Evolutionary conservation across 441 rosid species (phyloP).

Genomic region (Bruguiera hainesii): DNA sequence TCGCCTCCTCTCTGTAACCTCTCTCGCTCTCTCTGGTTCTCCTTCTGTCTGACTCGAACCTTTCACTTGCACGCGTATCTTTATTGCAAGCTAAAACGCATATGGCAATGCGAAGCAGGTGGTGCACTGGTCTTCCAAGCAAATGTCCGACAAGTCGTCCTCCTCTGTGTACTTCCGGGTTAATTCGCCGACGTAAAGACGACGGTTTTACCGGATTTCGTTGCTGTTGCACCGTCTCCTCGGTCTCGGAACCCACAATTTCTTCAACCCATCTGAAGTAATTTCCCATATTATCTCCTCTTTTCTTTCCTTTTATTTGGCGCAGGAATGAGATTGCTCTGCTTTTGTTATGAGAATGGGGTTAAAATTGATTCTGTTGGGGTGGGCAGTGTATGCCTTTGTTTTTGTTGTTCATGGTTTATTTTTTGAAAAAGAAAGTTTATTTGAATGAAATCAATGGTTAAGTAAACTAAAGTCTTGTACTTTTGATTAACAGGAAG

Average conservation of each 20-base stretch:
- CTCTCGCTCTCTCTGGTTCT: neutral
- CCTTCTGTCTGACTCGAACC: neutral
- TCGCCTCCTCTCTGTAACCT: constrained; percentile 38
- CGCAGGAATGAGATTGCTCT: neutral
- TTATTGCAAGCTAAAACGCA: no score
- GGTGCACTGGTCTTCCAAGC: constrained; percentile 12
- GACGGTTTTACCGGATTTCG: constrained; percentile 24
- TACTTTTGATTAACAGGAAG: constrained; percentile 40
- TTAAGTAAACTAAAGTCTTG: neutral
- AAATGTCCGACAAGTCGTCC: constrained; percentile 13
- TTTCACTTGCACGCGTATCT: constrained; percentile 1
- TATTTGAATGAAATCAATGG: neutral
- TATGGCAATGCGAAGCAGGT: constrained; percentile 20
- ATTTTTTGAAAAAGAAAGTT: neutral
- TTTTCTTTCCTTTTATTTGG: neutral
- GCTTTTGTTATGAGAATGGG: no score
- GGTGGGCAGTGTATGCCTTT: neutral
- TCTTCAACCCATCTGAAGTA: constrained; percentile 47
- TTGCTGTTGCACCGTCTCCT: constrained; percentile 48
- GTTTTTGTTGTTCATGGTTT: neutral
- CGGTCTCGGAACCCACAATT: constrained; percentile 34
- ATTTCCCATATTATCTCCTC: neutral
- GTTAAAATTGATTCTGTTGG: neutral
- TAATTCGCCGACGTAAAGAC: constrained; percentile 20
- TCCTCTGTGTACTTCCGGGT: constrained; percentile 9